phyloP scores from a whole-genome alignment of 1,139 yeast genomes.

The Yamadazyma kanchanaburiensis region DNA sequence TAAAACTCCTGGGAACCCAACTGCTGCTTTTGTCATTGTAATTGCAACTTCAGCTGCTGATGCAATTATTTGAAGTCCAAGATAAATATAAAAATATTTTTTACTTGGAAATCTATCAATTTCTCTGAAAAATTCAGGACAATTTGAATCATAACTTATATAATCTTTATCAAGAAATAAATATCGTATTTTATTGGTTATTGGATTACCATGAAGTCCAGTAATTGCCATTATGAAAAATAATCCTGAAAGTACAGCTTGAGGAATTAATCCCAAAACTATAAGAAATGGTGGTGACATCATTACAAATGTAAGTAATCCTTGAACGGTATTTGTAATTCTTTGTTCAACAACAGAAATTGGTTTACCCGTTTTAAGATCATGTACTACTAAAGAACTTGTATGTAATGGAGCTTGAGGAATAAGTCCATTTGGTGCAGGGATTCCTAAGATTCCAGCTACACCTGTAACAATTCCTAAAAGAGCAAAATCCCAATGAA shows the following conservation, averaged over 20 bases:
- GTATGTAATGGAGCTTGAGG: constrained; percentile 98
- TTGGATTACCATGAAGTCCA: constrained; percentile 67
- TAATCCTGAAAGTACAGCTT: constrained; percentile 86
- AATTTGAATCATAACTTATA: constrained; percentile 29
- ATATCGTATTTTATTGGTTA: constrained; percentile 61
- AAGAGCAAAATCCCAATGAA: constrained; percentile 89
- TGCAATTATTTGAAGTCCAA: constrained; percentile 59
- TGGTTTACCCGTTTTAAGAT: constrained; percentile 38
- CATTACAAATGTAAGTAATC: constrained; percentile 75
- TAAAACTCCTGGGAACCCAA: constrained; percentile 89
- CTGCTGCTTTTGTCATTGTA: constrained; percentile 84
- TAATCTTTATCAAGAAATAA: constrained; percentile 59
- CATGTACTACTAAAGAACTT: constrained; percentile 64
- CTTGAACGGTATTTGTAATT: constrained; percentile 79
- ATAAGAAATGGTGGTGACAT: constrained; percentile 86
- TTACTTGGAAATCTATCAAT: constrained; percentile 31
- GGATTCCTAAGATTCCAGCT: constrained; percentile 83
- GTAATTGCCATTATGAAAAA: constrained; percentile 91
- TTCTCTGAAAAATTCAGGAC: constrained; percentile 35
- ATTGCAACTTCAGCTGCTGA: constrained; percentile 81
- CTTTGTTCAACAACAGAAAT: constrained; percentile 83
- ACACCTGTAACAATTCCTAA: constrained; percentile 85
- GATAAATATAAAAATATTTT: constrained; percentile 54
- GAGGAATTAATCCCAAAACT: constrained; percentile 86
- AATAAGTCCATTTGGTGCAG: constrained; percentile 93